phyloP scores from a whole-genome alignment of 768 basidiomycete species.

The Coprinellus aureogranulatus region DNA sequence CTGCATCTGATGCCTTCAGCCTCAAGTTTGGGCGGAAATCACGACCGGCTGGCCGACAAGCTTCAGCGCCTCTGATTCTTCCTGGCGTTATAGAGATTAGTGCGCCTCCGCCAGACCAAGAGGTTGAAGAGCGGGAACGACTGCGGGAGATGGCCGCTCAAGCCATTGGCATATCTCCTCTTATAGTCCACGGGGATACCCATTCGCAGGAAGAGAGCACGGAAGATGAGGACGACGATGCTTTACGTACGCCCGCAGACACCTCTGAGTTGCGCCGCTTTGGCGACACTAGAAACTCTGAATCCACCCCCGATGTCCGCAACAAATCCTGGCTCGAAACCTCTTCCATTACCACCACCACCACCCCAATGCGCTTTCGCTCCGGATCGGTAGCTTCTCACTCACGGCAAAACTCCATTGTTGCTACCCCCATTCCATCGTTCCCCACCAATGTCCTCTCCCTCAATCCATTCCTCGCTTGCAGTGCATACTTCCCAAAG shows the following conservation, averaged over 20 bases:
- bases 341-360: conserved; percentile 14
- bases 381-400: conserved; percentile 38
- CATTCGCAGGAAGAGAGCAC: conserved; percentile 35
- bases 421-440: conserved; percentile 43
- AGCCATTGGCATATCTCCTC: conserved; percentile 65
- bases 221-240: conserved; percentile 36
- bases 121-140: conserved; percentile 73
- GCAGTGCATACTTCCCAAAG: conserved; percentile 58
- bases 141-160: conserved; percentile 74
- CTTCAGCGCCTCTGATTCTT: conserved; percentile 44
- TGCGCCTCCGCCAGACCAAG: conserved; percentile 52
- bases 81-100: conserved; percentile 75
- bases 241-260: conserved; percentile 17
- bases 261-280: conserved; percentile 15
- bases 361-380: conserved; percentile 28
- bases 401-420: conserved; percentile 37
- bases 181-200: conserved; percentile 41
- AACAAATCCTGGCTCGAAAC: conserved; percentile 30
- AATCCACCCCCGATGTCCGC: conserved; percentile 15
- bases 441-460: conserved; percentile 61
- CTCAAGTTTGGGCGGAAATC: conserved; percentile 46
- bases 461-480: conserved; percentile 51
- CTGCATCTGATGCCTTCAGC: conserved; percentile 51
- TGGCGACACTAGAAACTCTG: conserved; percentile 10
- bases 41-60: conserved; percentile 33